Conservation (phyloP, 441 rosid genomes). For the Erodium trifolium region DNA sequence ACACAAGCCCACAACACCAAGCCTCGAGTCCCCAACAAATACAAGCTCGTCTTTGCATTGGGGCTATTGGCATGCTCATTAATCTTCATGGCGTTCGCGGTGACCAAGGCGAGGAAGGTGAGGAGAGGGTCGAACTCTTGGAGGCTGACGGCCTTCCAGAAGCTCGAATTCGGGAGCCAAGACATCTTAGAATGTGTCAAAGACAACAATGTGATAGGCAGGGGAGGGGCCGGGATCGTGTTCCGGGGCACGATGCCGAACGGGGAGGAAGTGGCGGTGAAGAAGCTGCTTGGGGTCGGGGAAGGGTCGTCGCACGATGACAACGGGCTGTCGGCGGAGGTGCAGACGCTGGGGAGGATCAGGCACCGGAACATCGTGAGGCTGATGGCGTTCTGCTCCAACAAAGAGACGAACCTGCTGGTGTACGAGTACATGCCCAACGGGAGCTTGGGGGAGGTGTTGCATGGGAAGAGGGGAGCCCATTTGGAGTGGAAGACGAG, state of each 20-base stretch:
- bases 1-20: slow-evolving; percentile 28
- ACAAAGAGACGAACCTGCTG: slow-evolving; percentile 69
- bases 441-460: slow-evolving; percentile 57
- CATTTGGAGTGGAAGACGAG: slow-evolving; percentile 88
- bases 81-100: slow-evolving; percentile 72
- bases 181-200: slow-evolving; percentile 76
- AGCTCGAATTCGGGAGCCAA: slow-evolving; percentile 69
- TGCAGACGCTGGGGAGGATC: slow-evolving; percentile 85
- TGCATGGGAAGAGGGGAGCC: slow-evolving; percentile 94
- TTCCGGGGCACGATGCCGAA: slow-evolving; percentile 74
- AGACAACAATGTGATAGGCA: slow-evolving; percentile 88
- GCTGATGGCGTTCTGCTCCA: slow-evolving; percentile 75
- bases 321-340: slow-evolving; percentile 95
- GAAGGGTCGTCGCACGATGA: slow-evolving; percentile 81
- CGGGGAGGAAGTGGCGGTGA: slow-evolving; percentile 87
- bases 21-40: slow-evolving; percentile 49
- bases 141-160: slow-evolving; percentile 74
- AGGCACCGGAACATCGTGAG: slow-evolving; percentile 88
- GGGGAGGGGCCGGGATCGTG: slow-evolving; percentile 95
- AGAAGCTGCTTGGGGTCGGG: slow-evolving; percentile 67
- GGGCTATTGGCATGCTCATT: slow-evolving; percentile 89
- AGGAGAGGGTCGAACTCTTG: slow-evolving; percentile 46
- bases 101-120: slow-evolving; percentile 70
- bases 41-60: slow-evolving; percentile 73
- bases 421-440: too few relatives aligned